Conservation (phyloP, 441 rosid species). For the Populus hybrid region DNA sequence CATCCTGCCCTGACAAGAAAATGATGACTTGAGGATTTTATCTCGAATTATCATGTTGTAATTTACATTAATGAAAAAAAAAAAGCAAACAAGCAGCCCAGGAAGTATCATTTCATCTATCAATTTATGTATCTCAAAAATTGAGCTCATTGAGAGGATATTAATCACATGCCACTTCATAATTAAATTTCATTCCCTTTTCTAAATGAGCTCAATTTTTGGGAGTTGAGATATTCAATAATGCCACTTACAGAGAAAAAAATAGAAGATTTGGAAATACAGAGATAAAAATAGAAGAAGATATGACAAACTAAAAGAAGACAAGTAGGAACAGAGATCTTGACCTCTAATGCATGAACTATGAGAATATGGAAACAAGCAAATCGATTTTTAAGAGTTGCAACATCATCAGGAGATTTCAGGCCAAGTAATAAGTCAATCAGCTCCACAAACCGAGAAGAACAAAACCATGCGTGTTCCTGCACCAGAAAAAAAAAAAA, state of each 20-base stretch:
- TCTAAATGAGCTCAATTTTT: no score
- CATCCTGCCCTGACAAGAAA: background rate
- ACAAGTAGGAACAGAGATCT: constrained; percentile 3
- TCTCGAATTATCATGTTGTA: background rate
- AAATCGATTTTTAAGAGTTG: constrained; percentile 62
- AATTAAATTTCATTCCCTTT: no score
- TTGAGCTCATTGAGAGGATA: no score
- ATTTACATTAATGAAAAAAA: background rate
- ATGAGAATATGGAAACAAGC: constrained; percentile 66
- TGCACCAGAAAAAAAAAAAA: constrained; percentile 35
- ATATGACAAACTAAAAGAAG: background rate
- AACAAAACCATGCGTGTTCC: constrained; percentile 80
- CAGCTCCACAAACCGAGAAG: constrained; percentile 63
- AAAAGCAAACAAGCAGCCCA: background rate
- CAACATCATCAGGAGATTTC: constrained; percentile 48
- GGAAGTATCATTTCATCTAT: background rate
- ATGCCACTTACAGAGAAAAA: background rate
- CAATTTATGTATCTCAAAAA: background rate
- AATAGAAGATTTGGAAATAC: background rate
- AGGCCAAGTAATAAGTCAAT: constrained; percentile 62
- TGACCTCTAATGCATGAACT: constrained; percentile 71
- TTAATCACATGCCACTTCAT: no score
- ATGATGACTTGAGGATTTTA: background rate
- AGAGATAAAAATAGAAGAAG: background rate
- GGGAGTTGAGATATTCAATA: background rate